Conservation (phyloP, 2,329 filamentous ascomycete species). For the Ceratocystiopsis sp. region DNA sequence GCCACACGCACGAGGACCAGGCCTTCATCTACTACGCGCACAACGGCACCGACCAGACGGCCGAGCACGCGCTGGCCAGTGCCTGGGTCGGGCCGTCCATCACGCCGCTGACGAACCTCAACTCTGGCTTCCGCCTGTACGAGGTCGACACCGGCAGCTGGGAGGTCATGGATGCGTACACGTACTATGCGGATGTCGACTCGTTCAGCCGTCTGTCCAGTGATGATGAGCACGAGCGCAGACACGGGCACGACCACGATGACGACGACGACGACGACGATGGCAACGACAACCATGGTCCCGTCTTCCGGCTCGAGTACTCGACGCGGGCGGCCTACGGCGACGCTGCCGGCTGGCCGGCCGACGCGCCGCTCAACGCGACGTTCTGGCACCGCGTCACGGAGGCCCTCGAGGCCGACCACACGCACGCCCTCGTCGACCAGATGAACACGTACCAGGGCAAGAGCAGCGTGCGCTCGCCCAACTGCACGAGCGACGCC, state of each 20-base stretch:
- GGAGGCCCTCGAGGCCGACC: constrained; percentile 18
- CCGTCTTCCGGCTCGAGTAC: constrained; percentile 38
- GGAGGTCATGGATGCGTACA: constrained; percentile 33
- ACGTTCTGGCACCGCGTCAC: constrained; percentile 28
- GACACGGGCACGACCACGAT: too few relatives aligned
- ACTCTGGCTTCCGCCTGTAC: constrained; percentile 41
- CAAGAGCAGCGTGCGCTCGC: constrained; percentile 18
- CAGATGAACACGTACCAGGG: constrained; percentile 22
- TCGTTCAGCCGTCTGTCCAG: constrained; percentile 20
- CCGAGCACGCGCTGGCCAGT: constrained; percentile 33
- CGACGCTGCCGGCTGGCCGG: constrained; percentile 22
- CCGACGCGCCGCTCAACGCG: constrained; percentile 28
- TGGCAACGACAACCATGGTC: constrained; percentile 12
- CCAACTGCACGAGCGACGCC: constrained; percentile 16
- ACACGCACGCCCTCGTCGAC: constrained; percentile 23
- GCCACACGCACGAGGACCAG: constrained; percentile 34
- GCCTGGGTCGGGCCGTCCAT: constrained; percentile 32
- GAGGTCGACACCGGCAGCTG: constrained; percentile 39
- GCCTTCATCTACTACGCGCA: constrained; percentile 33
- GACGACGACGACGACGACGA: too few relatives aligned
- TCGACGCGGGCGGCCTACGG: constrained; percentile 38
- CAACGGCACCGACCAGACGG: constrained; percentile 26
- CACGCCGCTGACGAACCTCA: constrained; percentile 30
- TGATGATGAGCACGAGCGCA: too few relatives aligned
- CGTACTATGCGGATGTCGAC: constrained; percentile 36